Base-by-base conservation (phyloP, 208 protist species). In the Leishmania tarentolae region DNA sequence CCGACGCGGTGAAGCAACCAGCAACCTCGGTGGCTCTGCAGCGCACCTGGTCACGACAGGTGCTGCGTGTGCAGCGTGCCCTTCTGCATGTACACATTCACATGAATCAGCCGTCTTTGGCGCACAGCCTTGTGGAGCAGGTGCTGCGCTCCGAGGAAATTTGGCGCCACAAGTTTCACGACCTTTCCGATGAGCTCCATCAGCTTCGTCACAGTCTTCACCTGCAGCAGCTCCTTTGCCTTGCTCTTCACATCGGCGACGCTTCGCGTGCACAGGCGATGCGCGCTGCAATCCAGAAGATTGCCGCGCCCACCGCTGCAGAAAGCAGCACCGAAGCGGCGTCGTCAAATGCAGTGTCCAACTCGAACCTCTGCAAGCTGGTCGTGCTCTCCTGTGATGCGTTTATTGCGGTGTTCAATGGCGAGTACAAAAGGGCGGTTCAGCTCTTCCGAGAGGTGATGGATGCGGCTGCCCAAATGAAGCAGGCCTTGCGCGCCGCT, bases 21-120 rank as follows among this genome's bases (percentile, higher is more conserved):
- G 53, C 56, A 35, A 63, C 24, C 47, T 52, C 75, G 6, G 61
- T 44, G 66, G 37, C 42, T 59, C 61, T 84, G 68, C 56, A 65
- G 73, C 74, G 68, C 17, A 47, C 78, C 69, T 93, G 91, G 88
- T 76, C 76, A 7, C 72, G 78, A 44, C 91, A 91, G 6, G 59
- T 82, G 44, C 76, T 84, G 46, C 89, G 93, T 8, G 85, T 94
- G 56, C 86, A 87, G 75, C 88, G 90, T 7, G 90, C 91, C 0
- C 87, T 97, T 31, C 84, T 94, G 61, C 84, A 91, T 19, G 85
- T 90, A 28, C 87, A 94, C 79, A 90, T 90, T 81, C 77, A 90
- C 70, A 31, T 79, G 50, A 86, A 85, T 46, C 86, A 97, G 81
- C 88, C 92, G n/a, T 84, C 86, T n/a, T 80, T 91, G 40, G 87